A percentile compares a stretch with the other conserved stretches of the same genome.
These are phyloP conservation scores for Rhodotorula sp. DNA, from an alignment of 1,284 basidiomycete genomes.

Conservation along the genomic window DNA sequence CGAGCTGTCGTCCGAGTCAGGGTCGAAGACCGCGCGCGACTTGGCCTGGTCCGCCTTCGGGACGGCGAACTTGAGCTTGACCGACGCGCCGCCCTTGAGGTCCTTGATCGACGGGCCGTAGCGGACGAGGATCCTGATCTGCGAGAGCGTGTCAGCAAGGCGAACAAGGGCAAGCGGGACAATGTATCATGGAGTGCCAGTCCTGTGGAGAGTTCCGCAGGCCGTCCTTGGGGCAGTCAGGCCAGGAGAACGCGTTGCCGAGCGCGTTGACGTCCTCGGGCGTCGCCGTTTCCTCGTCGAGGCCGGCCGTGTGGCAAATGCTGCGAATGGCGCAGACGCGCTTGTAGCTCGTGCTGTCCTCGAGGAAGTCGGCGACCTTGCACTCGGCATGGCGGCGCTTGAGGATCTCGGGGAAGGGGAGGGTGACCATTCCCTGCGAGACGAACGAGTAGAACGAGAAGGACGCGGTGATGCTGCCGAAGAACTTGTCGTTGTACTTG, in stretches of 20 bases:
- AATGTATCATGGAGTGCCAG: not conserved
- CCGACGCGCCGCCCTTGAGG: not conserved
- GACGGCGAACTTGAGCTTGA: not conserved
- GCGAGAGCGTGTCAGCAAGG: not conserved
- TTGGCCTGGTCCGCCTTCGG: not conserved
- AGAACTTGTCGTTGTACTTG: slow-evolving; percentile 3
- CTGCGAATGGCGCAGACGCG: not conserved
- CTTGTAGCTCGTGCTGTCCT: not conserved
- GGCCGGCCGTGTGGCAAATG: not conserved
- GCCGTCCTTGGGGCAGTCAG: not conserved
- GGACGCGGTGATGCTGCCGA: not conserved
- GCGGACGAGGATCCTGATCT: not conserved
- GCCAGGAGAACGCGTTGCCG: not conserved
- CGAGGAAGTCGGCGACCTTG: not conserved
- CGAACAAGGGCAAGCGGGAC: too few species aligned
- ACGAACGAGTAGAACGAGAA: not conserved
- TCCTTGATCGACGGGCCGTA: not conserved
- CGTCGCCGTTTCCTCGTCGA: slow-evolving; percentile 1
- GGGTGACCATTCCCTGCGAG: not conserved
- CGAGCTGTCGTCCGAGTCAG: too few species aligned
- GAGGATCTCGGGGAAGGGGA: not conserved
- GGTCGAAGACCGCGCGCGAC: too few species aligned
- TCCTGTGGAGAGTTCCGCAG: too few species aligned
- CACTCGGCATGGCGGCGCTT: not conserved
- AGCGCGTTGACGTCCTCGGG: not conserved